These are phyloP conservation scores for Pseudogymnoascus sp. DNA, from an alignment of 2,329 filamentous ascomycete genomes.

Conservation along the genomic window DNA sequence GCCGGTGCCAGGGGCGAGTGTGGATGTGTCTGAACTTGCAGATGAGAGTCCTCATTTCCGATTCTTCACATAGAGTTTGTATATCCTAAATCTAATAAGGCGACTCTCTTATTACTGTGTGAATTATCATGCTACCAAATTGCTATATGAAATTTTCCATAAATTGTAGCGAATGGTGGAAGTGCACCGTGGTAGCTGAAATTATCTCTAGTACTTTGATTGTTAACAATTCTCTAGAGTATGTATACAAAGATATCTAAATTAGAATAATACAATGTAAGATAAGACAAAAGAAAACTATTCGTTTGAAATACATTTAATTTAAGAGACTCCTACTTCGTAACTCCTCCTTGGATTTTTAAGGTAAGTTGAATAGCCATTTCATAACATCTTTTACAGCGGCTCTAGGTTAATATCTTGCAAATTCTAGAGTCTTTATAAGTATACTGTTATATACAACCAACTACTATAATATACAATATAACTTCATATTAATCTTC, in stretches of 20 bases:
- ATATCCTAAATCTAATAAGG: too few species aligned
- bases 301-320: background rate
- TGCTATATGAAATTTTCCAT: too few species aligned
- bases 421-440: background rate
- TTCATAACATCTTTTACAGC: background rate
- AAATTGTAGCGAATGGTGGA: too few species aligned
- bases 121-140: too few species aligned
- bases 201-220: too few species aligned
- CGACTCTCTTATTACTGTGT: too few species aligned
- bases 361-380: background rate
- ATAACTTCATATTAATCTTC: background rate
- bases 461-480: background rate
- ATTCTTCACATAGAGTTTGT: constrained; percentile 12
- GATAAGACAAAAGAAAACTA: background rate
- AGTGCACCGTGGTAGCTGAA: too few species aligned
- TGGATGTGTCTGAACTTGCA: constrained; percentile 15
- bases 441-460: background rate
- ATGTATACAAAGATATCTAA: too few species aligned
- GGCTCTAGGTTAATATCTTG: background rate
- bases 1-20: constrained; percentile 9
- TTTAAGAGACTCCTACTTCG: background rate
- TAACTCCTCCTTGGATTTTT: background rate
- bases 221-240: too few species aligned
- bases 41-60: constrained; percentile 14
- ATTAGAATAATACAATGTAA: too few species aligned